Percentiles rank a stretch among this genome's conserved stretches.
These are phyloP conservation scores for Aureobasidium zeae DNA, from an alignment of 2,329 filamentous ascomycete genomes.

Conservation along the genomic window DNA sequence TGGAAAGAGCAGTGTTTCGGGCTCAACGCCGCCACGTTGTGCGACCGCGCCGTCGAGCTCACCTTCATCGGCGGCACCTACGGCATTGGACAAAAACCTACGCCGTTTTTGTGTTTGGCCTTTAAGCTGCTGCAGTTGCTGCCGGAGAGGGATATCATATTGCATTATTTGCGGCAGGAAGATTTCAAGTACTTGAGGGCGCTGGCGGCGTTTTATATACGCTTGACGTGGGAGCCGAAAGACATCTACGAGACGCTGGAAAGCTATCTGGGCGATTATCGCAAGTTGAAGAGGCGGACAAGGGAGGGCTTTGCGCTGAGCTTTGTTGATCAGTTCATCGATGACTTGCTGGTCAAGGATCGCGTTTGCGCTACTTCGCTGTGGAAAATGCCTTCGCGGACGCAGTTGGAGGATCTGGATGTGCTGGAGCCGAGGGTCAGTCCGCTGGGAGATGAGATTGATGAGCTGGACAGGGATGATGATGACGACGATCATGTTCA, in stretches of 20 bases:
- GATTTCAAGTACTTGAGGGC: constrained; percentile 73
- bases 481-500: constrained; percentile 22
- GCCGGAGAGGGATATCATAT: constrained; percentile 67
- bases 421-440: constrained; percentile 77
- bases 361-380: constrained; percentile 84
- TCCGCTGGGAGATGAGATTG: constrained; percentile 65
- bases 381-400: constrained; percentile 79
- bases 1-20: constrained; percentile 99
- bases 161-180: constrained; percentile 68
- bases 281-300: constrained; percentile 72
- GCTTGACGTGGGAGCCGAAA: constrained; percentile 72
- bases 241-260: constrained; percentile 75
- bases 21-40: constrained; percentile 69
- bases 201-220: constrained; percentile 85
- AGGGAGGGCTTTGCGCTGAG: constrained; percentile 68
- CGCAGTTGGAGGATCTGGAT: constrained; percentile 80
- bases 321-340: constrained; percentile 84
- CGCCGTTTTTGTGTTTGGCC: constrained; percentile 84
- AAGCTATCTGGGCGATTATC: constrained; percentile 67
- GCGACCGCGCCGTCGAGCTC: constrained; percentile 82
- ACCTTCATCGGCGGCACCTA: constrained; percentile 81
- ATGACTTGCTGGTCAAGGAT: constrained; percentile 81
- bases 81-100: constrained; percentile 73
- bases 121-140: constrained; percentile 90
- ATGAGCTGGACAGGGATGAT: constrained; percentile 56